These are phyloP conservation scores for Albatrellus ellisii DNA, from an alignment of 768 basidiomycete genomes.

Conservation along the genomic window DNA sequence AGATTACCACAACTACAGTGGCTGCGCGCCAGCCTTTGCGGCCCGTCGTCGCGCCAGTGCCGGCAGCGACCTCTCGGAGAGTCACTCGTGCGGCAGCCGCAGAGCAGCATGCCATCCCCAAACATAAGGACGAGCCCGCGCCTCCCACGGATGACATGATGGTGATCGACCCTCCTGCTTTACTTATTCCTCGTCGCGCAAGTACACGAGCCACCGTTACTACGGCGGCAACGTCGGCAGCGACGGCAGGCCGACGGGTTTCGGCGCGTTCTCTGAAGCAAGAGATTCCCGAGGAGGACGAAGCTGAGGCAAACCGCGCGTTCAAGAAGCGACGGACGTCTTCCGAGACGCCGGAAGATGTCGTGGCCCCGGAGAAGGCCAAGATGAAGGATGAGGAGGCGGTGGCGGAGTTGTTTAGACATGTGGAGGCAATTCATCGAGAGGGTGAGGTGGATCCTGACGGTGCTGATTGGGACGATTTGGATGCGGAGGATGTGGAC, in stretches of 20 bases:
- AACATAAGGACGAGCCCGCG: constrained; percentile 7
- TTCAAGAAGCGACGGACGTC: constrained; percentile 72
- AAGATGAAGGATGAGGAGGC: constrained; percentile 35
- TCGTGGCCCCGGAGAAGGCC: constrained; percentile 19
- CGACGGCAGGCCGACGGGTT: background rate
- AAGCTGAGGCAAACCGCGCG: constrained; percentile 44
- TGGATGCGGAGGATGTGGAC: constrained; percentile 83
- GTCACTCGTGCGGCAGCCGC: background rate
- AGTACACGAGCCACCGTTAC: constrained; percentile 12
- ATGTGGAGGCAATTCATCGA: constrained; percentile 22
- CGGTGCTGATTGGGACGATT: constrained; percentile 70
- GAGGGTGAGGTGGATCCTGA: constrained; percentile 57
- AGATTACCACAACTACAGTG: constrained; percentile 30
- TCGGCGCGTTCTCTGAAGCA: constrained; percentile 2
- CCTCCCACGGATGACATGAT: constrained; percentile 36
- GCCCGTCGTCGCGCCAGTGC: constrained; percentile 23
- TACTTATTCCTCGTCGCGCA: constrained; percentile 18
- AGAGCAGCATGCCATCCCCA: background rate
- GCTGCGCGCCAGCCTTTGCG: constrained; percentile 40
- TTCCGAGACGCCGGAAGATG: constrained; percentile 40
- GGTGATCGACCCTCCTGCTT: constrained; percentile 23
- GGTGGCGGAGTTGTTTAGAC: constrained; percentile 21
- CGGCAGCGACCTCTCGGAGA: background rate
- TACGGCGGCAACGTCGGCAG: background rate
- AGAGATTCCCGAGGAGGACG: constrained; percentile 25